Base-by-base conservation (phyloP, 2,329 filamentous ascomycete species). In the Aspergillus pseudoterreus region DNA sequence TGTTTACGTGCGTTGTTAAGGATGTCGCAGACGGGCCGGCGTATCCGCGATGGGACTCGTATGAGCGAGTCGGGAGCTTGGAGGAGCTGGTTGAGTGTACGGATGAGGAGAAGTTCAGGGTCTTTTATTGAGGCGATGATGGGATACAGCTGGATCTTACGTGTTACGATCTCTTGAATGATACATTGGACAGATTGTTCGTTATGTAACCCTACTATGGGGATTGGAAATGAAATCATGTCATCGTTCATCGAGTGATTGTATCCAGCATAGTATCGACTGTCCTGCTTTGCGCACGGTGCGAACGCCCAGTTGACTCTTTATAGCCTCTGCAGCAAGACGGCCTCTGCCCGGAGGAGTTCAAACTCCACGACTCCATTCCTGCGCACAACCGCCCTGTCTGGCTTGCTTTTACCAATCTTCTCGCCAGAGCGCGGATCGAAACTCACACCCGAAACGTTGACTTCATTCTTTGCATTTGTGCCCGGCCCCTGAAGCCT, bases 401-500 rank as follows among this genome's bases (percentile, higher is more conserved):
- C 50, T 5, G 10, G 4, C 9, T n/a, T 14, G 24, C 17, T 10
- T n/a, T 35, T 6, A 6, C 50, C 50, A 3, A 49, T 39, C 33
- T 35, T 9, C 12, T 43, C 19, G 1, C 50, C 50, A 15, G 50
- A 41, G n/a, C 5, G 12, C 4, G 21, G 11, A 35, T 49, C 46
- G 6, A 52, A 6, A 6, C 35, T 32, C 3, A 52, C 11, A 4
- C 50, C 50, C 10, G 50, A 52, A 9, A 52, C 50, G 8, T 5
- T 43, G 11, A 52, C 50, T 4, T 17, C 45, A 42, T 46, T 52
- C 42, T 52, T 52, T 10, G 50, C 50, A 24, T 52, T 52, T 6
- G 45, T 52, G 2, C 50, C 50, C 27, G 50, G 50, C 2, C 50
- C 50, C 46, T 52, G 50, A 3, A 52, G 15, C 6, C 46, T 15